These are phyloP conservation scores for Thalassiosira mediterranea DNA, from an alignment of 352 stramenopile genomes.

Conservation along the genomic window DNA sequence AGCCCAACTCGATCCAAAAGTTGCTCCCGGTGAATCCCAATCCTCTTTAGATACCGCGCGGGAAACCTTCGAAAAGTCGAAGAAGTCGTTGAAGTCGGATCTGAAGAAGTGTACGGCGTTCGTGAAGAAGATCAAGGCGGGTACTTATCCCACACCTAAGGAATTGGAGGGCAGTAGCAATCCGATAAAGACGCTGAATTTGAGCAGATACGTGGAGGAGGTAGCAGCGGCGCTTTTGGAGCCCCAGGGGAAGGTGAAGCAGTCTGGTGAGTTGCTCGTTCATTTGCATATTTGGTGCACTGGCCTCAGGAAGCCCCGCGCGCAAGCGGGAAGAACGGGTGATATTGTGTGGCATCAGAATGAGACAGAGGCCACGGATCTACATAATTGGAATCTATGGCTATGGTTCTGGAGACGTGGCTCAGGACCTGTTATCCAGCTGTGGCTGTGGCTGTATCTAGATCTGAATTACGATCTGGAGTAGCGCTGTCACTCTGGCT, in stretches of 20 bases:
- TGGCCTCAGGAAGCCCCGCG: too few relatives aligned
- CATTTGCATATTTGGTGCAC: conserved; percentile 12
- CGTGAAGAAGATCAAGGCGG: conserved; percentile 93
- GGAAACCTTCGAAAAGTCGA: conserved; percentile 86
- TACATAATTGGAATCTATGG: too few relatives aligned
- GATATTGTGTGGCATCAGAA: too few relatives aligned
- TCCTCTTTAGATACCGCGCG: conserved; percentile 61
- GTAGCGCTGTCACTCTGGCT: too few relatives aligned
- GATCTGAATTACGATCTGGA: too few relatives aligned
- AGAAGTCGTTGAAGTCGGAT: conserved; percentile 95
- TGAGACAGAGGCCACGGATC: too few relatives aligned
- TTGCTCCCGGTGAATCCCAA: conserved; percentile 11
- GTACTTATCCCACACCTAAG: conserved; percentile 35
- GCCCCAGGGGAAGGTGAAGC: conserved; percentile 66
- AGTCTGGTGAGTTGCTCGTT: conserved; percentile 19
- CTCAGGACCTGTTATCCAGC: too few relatives aligned
- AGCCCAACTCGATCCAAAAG: conserved; percentile 34
- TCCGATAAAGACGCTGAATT: conserved; percentile 90
- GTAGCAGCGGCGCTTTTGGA: conserved; percentile 90
- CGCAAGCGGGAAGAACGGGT: too few relatives aligned
- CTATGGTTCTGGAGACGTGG: too few relatives aligned
- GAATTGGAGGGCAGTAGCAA: conserved; percentile 61
- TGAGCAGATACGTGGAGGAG: conserved; percentile 94
- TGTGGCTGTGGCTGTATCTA: too few relatives aligned
- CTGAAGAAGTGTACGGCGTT: conserved; percentile 98